phyloP scores from a whole-genome alignment of 2,329 filamentous ascomycete species.

The Berkeleyomyces basicola region DNA sequence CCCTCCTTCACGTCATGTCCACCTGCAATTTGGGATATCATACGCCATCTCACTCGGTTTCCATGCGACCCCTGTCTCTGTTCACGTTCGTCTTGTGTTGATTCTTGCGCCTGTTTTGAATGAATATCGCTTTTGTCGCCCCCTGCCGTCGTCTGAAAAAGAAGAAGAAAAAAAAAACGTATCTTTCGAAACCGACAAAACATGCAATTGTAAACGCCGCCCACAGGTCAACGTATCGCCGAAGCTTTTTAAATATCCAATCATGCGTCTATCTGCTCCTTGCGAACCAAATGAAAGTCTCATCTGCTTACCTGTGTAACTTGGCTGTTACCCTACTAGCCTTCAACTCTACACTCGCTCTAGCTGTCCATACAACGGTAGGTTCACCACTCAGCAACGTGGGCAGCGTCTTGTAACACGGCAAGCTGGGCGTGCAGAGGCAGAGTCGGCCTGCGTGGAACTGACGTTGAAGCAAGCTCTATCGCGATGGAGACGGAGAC shows the following conservation, averaged over 20 bases:
- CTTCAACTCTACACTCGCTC: background rate
- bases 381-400: background rate
- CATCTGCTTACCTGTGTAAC: background rate
- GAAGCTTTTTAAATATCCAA: background rate
- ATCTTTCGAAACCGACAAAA: background rate
- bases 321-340: background rate
- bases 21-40: background rate
- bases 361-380: background rate
- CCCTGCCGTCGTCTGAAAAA: background rate
- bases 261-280: background rate
- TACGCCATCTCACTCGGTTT: background rate
- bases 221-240: constrained; percentile 4
- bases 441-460: background rate
- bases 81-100: constrained; percentile 3
- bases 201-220: constrained; percentile 3
- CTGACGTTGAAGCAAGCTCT: background rate
- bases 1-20: background rate
- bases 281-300: background rate
- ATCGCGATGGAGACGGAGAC: background rate
- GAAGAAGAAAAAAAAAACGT: background rate
- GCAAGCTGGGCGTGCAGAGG: background rate
- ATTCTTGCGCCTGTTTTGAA: background rate
- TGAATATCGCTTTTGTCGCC: constrained; percentile 2
- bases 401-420: background rate
- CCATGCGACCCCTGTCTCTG: background rate